These are phyloP conservation scores for sweet orange (Citrus sinensis) DNA, from an alignment of 345 rosid genomes.

Conservation along the genomic window DVS_A1.0 CM039167.1:3593501-3594000, in stretches of 20 bases:
- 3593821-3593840: not conserved
- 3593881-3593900: not conserved
- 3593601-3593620: not conserved
- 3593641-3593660: not conserved
- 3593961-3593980: not conserved
- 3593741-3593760: not conserved
- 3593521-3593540: not conserved
- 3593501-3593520: not conserved
- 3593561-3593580: not conserved
- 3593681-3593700: not conserved
- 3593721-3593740: not conserved
- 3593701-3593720: not conserved
- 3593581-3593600: not conserved
- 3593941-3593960: too few relatives aligned
- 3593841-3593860: not conserved
- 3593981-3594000: not conserved
- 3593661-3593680: not conserved
- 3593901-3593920: not conserved
- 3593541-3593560: not conserved
- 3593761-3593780: not conserved
- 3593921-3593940: too few relatives aligned
- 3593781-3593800: not conserved
- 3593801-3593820: not conserved
- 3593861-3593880: not conserved
- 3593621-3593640: not conserved